Evolutionary conservation across 164 flowering plant genomes (phyloP), one percentile per base, ranked within the genome.

Genomic region (Annona squamosa): DNA sequence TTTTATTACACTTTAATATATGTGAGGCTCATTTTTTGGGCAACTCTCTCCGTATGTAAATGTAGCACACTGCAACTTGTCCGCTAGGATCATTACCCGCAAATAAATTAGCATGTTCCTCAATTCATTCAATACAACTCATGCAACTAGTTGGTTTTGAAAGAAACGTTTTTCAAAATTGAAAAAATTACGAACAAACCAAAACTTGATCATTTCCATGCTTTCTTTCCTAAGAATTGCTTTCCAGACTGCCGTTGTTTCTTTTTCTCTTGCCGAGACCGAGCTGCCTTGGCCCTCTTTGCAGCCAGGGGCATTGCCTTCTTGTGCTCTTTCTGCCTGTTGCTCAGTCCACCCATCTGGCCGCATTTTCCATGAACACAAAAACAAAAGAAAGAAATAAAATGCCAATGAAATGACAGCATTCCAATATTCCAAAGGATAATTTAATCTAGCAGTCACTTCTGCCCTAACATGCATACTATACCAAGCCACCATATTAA

Each of bases 221-320:
- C 92, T 82, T 93, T 93, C 82, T 79, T 88, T 18, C 97, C 95
- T 5, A 84, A 79, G 76, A 94, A 94, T 78, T 91, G 97, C 80
- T 88, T 91, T 75, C 92, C 87, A 9, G 92, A 47, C 42, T 62
- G 68, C 56, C 76, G 73, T 71, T 83, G 80, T 66, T 70, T 90
- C 86, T 79, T 87, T 77, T 84, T 90, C 81, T 80, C 88, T 70
- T 79, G 76, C n/a, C 85, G 82, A 48, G 87, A 75, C 74, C 77
- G 86, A 45, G 81, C 84, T n/a, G 81, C 81, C 85, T 86, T 91
- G 37, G 86, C 74, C 79, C 87, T 82, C 79, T 88, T 90, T 68
- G 98, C 96, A 69, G 88, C 91, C 1, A 85, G 71, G 46, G 99
- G 99, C 97, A 94, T 90, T 5, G 74, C 70, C 82, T 94, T 94